These are phyloP conservation scores for Botrytis elliptica DNA, from an alignment of 2,329 filamentous ascomycete genomes.

Conservation along the genomic window DNA sequence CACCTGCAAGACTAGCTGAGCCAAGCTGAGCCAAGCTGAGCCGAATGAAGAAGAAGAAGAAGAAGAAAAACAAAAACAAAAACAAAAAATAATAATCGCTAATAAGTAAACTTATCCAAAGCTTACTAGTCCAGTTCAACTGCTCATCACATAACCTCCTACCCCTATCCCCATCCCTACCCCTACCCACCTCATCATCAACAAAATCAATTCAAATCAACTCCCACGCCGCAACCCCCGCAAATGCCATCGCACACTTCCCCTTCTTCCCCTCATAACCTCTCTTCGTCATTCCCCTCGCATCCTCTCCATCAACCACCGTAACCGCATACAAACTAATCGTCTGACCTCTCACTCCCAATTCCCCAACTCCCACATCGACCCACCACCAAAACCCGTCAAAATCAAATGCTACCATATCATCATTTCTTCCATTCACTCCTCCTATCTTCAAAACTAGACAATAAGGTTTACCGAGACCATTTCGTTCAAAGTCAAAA, in stretches of 20 bases:
- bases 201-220: constrained; percentile 31
- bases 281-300: constrained; percentile 34
- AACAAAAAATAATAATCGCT: background rate
- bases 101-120: background rate
- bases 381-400: constrained; percentile 80
- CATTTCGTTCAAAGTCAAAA: constrained; percentile 71
- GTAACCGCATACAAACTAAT: constrained; percentile 64
- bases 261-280: constrained; percentile 38
- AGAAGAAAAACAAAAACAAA: background rate
- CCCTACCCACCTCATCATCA: background rate
- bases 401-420: constrained; percentile 70
- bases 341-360: constrained; percentile 69
- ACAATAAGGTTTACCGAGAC: constrained; percentile 63
- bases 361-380: constrained; percentile 64
- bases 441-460: constrained; percentile 69
- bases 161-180: no score
- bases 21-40: no score
- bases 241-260: constrained; percentile 35
- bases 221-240: constrained; percentile 37
- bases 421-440: constrained; percentile 63
- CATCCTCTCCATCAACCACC: constrained; percentile 42
- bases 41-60: background rate
- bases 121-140: background rate
- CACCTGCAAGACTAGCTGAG: background rate
- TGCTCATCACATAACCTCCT: no score